Conservation (phyloP, 371 early-diverging fungal species). For the Apophysomyces ossiformis region DNA sequence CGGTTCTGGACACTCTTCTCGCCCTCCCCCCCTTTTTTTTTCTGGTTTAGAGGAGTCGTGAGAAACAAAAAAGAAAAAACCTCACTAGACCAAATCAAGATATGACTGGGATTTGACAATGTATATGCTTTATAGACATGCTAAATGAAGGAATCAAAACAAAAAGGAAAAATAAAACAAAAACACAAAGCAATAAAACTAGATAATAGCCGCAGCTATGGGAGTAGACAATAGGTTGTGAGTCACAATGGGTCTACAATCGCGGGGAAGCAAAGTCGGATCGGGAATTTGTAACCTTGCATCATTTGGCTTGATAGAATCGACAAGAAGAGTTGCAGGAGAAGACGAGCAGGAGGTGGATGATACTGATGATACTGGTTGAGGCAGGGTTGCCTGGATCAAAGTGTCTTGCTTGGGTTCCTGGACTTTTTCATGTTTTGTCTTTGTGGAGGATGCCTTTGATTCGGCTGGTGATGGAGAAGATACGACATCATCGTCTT, state of each 20-base stretch:
- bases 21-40: background rate
- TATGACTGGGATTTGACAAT: conserved; percentile 1
- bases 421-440: background rate
- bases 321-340: background rate
- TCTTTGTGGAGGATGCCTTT: background rate
- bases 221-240: conserved; percentile 1
- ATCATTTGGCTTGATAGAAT: background rate
- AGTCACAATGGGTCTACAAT: conserved; percentile 8
- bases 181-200: background rate
- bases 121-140: conserved; percentile 9
- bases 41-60: conserved; percentile 11
- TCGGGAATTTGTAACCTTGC: conserved; percentile 2
- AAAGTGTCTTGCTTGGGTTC: background rate
- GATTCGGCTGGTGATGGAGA: background rate
- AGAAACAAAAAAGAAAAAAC: conserved; percentile 6
- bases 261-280: conserved; percentile 1
- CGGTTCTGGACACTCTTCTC: background rate
- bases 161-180: conserved; percentile 4
- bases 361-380: background rate
- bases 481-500: conserved; percentile 34
- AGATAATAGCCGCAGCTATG: conserved; percentile 6
- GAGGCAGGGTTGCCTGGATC: background rate
- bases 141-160: background rate
- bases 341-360: background rate
- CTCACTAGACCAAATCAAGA: conserved; percentile 4